phyloP scores from a whole-genome alignment of 192 early-diverging fungal genomes.

The Backusella macrospora region DNA sequence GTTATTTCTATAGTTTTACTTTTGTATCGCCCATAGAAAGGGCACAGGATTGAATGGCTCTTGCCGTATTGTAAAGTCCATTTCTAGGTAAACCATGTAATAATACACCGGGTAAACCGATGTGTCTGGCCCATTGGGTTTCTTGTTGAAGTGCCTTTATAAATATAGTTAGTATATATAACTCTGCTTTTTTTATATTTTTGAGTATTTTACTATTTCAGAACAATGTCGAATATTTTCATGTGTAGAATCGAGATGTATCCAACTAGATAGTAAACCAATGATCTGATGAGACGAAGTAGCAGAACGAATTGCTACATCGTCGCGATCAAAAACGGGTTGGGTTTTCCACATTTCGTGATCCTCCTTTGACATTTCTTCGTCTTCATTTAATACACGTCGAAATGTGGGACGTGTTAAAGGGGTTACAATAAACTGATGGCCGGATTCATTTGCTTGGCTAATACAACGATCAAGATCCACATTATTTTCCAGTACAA shows the following conservation, averaged over 20 bases:
- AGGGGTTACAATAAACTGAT: conserved; percentile 58
- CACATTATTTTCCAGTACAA: neutral
- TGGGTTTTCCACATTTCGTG: conserved; percentile 46
- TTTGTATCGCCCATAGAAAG: conserved; percentile 42
- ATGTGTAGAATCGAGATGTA: conserved; percentile 55
- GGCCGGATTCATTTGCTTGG: conserved; percentile 35
- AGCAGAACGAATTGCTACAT: conserved; percentile 51
- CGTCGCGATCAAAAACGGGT: conserved; percentile 44
- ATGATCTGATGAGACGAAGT: conserved; percentile 40
- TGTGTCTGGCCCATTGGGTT: conserved; percentile 69
- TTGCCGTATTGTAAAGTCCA: conserved; percentile 58
- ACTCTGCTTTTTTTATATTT: neutral
- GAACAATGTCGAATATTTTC: conserved; percentile 53
- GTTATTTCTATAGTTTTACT: conserved; percentile 12
- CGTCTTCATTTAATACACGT: conserved; percentile 45
- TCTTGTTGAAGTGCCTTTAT: conserved; percentile 60
- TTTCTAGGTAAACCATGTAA: conserved; percentile 45
- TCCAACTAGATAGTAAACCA: conserved; percentile 59
- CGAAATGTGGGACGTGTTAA: conserved; percentile 50
- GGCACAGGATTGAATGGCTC: conserved; percentile 44
- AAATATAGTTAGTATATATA: neutral
- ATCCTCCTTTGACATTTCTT: conserved; percentile 27
- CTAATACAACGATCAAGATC: conserved; percentile 16
- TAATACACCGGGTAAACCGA: conserved; percentile 64
- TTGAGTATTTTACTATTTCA: conserved; percentile 45